Evolutionary conservation across 805 yeast species (phyloP), one percentile per base, ranked within the genome.

Genomic region (Candida khao-thaluensis): DNA sequence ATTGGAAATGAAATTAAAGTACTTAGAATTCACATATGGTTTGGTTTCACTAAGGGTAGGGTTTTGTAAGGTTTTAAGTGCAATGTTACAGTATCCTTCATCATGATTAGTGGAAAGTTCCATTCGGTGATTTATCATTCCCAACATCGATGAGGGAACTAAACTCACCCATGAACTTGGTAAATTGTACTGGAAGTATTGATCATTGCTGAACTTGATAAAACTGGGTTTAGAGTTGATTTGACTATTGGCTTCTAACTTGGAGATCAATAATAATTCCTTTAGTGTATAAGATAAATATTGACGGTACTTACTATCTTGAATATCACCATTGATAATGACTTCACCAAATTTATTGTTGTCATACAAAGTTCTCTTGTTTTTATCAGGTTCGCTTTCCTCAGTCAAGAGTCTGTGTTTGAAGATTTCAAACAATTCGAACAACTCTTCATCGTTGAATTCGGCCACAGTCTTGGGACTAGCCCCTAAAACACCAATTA

Each of bases 101-200:
- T 53, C 52, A 24, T 56, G 49, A 10, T 49, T 53, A 1, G 57
- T 45, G 1, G 59, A 49, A 40, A 68, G 43, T n/a, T 57, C 56
- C 17, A 57, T 50, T 2, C 48, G 40, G 2, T 52, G 47, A 21
- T 53, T 57, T 18, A 67, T 43, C 20, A 44, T 44, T 10, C 42
- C 47, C 22, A 62, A 46, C 35, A 49, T 49, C 14, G 53, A 48
- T 11, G 47, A 53, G 4, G 62, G 53, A 8, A 62, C 51, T n/a
- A 69, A 43, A 7, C 73, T 71, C 2, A 56, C 51, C 73, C 74
- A 68, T 14, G 63, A 58, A 39, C 60, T 48, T 1, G 73, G 73
- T 25, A 68, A 53, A 0, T 61, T 53, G 38, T 62, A 60, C 16
- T 58, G 50, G 30, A 60, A 63, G 24, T 45, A 45, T 4, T 49